Base-by-base conservation (phyloP, 106 monocot species). In the Narthecium ossifragum region DNA sequence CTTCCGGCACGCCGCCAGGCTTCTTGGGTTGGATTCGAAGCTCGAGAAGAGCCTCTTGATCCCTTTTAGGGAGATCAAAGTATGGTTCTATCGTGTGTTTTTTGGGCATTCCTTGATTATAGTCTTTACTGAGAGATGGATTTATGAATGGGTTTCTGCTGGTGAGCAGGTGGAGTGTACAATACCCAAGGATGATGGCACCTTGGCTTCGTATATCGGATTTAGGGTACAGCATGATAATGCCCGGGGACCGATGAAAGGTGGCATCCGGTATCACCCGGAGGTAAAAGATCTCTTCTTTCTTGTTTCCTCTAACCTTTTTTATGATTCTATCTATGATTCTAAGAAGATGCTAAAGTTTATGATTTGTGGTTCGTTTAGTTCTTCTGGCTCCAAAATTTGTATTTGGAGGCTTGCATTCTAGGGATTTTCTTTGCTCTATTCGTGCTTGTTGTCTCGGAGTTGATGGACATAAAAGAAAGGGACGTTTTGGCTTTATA, bases 161-260 rank as follows among this genome's bases (percentile, higher is more conserved):
- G 28, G 5, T 59, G 59, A 50, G 33, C 45, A 98, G 96, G 96
- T 98, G 54, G 96, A 98, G 66, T 90, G 96, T 34, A 87, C 96
- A 5, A 90, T 98, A 34, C 90, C 86, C 6, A 98, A 79, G 65
- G 96, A 98, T 51, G 90, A 98, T 54, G 96, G 96, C 2, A 76
- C 63, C 2, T 53, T 90, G 71, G 79, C 65, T 28, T 90, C 96
- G 8, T 98, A 66, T 48, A 66, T 98, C 27, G 96, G 96, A 26
- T 98, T 98, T 68, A 78, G 96, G 59, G 73, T 98, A 26, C 96
- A 98, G 69, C 96, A 98, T 31, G 96, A 98, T 39, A 98, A 98
- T 75, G 78, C 96, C 50, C 77, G 96, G 6, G 96, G 90, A 4
- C 96, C 96, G 18, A 91, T 90, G 90, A 91, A 98, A 52, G 96